Percentiles rank a stretch among this genome's conserved stretches.
phyloP scores from a whole-genome alignment of 176 grass and related monocot species.

The Avena sativa region DNA sequence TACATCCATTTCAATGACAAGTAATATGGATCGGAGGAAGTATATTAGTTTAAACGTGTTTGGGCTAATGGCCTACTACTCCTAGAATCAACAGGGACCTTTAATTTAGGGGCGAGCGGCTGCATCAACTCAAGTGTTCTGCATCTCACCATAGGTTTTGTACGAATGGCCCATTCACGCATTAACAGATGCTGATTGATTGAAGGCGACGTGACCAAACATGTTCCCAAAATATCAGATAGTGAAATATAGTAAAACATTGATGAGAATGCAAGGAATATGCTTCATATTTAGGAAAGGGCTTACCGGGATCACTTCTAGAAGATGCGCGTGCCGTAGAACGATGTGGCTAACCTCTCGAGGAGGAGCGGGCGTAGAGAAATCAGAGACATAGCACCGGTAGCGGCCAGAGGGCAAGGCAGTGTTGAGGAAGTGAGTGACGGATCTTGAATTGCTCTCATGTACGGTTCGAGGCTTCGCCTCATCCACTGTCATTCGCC shows the following conservation, averaged over 20 bases:
- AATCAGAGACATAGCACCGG: too few relatives aligned
- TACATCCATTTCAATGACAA: too few relatives aligned
- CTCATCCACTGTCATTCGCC: not conserved
- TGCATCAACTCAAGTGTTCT: not conserved
- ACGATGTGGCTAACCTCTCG: too few relatives aligned
- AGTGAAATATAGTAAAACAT: not conserved
- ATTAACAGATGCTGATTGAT: slow-evolving; percentile 68
- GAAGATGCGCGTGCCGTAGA: too few relatives aligned
- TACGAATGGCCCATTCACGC: slow-evolving; percentile 37
- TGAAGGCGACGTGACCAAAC: slow-evolving; percentile 88
- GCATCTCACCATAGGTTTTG: not conserved
- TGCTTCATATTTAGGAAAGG: not conserved
- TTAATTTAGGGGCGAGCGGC: not conserved
- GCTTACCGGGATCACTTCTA: too few relatives aligned
- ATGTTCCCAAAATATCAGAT: slow-evolving; percentile 72
- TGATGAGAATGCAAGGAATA: slow-evolving; percentile 13
- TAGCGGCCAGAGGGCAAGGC: too few relatives aligned
- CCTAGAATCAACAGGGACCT: not conserved
- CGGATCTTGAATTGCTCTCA: not conserved
- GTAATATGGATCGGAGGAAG: too few relatives aligned
- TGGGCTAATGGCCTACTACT: too few relatives aligned
- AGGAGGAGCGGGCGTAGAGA: too few relatives aligned
- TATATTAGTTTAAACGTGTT: too few relatives aligned
- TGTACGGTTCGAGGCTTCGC: not conserved
- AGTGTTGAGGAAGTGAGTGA: too few relatives aligned